These are phyloP conservation scores for Dioszegia hungarica DNA, from an alignment of 768 basidiomycete species.

Conservation along the genomic window DNA sequence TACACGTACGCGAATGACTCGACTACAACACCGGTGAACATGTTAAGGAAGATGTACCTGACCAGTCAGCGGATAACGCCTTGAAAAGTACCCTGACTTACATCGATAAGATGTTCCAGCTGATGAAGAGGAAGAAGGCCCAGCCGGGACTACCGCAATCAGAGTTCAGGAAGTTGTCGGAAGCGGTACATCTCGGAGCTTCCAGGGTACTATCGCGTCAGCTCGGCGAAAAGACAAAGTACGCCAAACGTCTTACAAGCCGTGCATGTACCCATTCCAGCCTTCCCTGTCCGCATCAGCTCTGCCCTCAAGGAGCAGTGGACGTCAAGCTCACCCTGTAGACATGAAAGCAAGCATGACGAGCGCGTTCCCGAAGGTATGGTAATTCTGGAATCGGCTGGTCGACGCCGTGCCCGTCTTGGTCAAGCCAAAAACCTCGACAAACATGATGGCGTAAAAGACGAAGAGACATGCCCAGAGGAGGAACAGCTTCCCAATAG, in stretches of 20 bases:
- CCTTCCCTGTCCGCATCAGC: conserved; percentile 61
- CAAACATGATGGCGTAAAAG: conserved; percentile 80
- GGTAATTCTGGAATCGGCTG: conserved; percentile 68
- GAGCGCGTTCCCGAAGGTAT: conserved; percentile 68
- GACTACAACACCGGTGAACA: conserved; percentile 95
- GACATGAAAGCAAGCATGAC: conserved; percentile 91
- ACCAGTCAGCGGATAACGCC: neutral
- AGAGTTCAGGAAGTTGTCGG: conserved; percentile 56
- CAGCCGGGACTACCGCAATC: conserved; percentile 84
- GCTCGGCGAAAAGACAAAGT: no score
- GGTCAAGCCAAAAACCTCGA: conserved; percentile 87
- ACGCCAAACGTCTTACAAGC: no score
- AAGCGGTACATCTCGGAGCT: conserved; percentile 75
- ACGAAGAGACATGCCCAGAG: conserved; percentile 87
- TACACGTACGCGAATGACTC: conserved; percentile 95
- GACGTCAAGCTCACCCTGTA: conserved; percentile 67
- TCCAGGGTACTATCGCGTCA: conserved; percentile 58
- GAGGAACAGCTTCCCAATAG: conserved; percentile 73
- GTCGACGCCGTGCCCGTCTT: conserved; percentile 69
- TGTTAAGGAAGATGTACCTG: conserved; percentile 91
- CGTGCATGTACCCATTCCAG: conserved; percentile 98
- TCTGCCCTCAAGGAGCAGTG: neutral
- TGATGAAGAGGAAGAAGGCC: conserved; percentile 82
- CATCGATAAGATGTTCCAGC: conserved; percentile 95
- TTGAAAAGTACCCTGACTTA: conserved; percentile 48